These are phyloP conservation scores for Chimonanthus salicifolius DNA, from an alignment of 164 flowering plant species.

Conservation along the genomic window DNA sequence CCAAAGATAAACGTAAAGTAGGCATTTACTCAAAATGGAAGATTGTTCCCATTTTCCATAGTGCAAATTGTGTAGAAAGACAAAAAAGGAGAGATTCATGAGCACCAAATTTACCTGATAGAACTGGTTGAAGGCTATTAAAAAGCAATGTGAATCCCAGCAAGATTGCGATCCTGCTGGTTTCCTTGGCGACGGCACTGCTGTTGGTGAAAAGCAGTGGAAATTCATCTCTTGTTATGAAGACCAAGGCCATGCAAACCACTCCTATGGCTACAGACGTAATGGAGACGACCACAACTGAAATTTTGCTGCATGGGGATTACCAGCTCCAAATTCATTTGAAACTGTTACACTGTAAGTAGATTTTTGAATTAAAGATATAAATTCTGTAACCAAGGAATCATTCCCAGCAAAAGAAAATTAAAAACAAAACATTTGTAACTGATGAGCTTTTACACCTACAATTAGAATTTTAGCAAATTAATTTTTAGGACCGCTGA, in stretches of 20 bases:
- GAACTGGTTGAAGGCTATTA: slow-evolving; percentile 64
- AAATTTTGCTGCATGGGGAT: slow-evolving; percentile 42
- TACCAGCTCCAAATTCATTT: slow-evolving; percentile 71
- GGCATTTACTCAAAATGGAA: not conserved
- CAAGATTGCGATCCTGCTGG: slow-evolving; percentile 41
- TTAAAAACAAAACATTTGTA: too few relatives aligned
- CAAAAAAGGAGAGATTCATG: not conserved
- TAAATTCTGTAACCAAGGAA: too few relatives aligned
- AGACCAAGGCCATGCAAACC: slow-evolving; percentile 32
- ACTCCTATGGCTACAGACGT: slow-evolving; percentile 51
- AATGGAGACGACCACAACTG: slow-evolving; percentile 44
- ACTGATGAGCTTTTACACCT: too few relatives aligned
- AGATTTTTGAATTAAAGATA: too few relatives aligned
- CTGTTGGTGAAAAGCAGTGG: slow-evolving; percentile 57
- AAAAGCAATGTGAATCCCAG: slow-evolving; percentile 49
- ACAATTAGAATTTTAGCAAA: too few relatives aligned
- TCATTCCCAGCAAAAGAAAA: too few relatives aligned
- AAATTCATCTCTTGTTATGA: slow-evolving; percentile 45
- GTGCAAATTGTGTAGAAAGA: not conserved
- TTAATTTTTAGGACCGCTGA: too few relatives aligned
- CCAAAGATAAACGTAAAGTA: not conserved
- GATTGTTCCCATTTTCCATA: not conserved
- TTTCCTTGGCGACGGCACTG: slow-evolving; percentile 39
- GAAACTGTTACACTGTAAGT: slow-evolving; percentile 38
- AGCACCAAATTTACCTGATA: slow-evolving; percentile 41